Evolutionary conservation across 331 rosid species (phyloP).

Genomic region (Malus hybrid): DNA sequence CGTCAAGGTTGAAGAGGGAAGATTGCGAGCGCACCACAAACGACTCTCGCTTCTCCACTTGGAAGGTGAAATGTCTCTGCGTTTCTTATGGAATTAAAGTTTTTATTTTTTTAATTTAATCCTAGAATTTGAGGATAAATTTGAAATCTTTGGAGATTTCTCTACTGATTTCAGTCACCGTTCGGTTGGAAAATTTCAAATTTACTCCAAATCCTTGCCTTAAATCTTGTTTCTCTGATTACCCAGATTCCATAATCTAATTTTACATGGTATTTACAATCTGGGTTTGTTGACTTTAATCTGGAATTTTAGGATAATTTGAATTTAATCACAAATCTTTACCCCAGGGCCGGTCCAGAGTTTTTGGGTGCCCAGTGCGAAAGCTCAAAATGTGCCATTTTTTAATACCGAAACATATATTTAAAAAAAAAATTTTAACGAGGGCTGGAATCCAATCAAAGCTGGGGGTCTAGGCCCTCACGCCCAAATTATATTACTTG

Average conservation of each 20-base stretch:
- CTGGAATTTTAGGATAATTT: too few relatives aligned
- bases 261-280: background rate
- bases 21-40: constrained; percentile 61
- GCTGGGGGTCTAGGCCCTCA: too few relatives aligned
- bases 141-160: background rate
- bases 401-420: too few relatives aligned
- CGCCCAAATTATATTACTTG: too few relatives aligned
- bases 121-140: background rate
- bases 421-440: too few relatives aligned
- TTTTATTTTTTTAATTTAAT: background rate
- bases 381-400: too few relatives aligned
- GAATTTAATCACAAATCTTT: too few relatives aligned
- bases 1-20: constrained; percentile 54
- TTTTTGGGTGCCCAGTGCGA: too few relatives aligned
- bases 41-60: constrained; percentile 51
- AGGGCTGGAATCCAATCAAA: too few relatives aligned
- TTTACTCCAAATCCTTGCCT: background rate
- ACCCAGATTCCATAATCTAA: background rate
- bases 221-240: background rate
- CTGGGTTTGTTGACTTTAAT: background rate
- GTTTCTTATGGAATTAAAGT: background rate
- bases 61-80: constrained; percentile 48
- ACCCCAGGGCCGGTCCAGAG: too few relatives aligned
- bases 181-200: background rate
- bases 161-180: background rate